Percentiles rank a stretch among this genome's conserved stretches.
Evolutionary conservation across 345 rosid species (phyloP).

Genomic region (Gossypioides kirkii): DNA sequence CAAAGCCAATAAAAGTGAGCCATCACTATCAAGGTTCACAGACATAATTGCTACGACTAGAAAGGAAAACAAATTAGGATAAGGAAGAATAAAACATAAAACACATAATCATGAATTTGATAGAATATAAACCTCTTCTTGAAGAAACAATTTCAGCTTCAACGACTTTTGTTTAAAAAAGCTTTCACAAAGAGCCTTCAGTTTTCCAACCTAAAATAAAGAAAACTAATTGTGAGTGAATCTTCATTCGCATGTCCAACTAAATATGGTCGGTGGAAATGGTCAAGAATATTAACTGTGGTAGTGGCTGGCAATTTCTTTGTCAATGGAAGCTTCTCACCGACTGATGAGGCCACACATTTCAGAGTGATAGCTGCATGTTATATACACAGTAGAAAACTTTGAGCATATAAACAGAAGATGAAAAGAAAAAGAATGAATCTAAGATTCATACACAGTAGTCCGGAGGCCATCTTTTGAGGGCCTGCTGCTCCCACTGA

Average conservation of each 20-base stretch:
- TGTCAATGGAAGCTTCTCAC: constrained; percentile 68
- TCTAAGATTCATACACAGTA: constrained; percentile 47
- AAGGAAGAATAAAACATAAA: background rate
- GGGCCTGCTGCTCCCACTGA: constrained; percentile 49
- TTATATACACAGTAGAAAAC: constrained; percentile 12
- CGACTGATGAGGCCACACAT: constrained; percentile 75
- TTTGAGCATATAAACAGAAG: background rate
- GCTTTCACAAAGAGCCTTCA: constrained; percentile 73
- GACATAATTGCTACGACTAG: background rate
- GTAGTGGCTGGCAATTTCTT: constrained; percentile 86
- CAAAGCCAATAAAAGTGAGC: constrained; percentile 2
- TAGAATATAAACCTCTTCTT: constrained; percentile 59
- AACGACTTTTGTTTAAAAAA: constrained; percentile 62
- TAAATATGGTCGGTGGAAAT: background rate
- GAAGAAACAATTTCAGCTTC: constrained; percentile 53
- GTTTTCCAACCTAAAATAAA: constrained; percentile 64
- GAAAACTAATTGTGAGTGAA: background rate
- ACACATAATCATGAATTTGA: background rate
- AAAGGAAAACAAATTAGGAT: background rate
- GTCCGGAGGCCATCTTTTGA: constrained; percentile 79
- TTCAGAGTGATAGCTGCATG: constrained; percentile 73
- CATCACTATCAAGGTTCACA: background rate
- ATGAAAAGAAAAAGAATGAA: background rate
- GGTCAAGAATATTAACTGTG: constrained; percentile 42
- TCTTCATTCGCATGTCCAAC: background rate